A percentile compares a stretch with the other conserved stretches of the same genome.
These are phyloP conservation scores for Adansonia grandidieri DNA, from an alignment of 441 rosid species.

Conservation along the genomic window DNA sequence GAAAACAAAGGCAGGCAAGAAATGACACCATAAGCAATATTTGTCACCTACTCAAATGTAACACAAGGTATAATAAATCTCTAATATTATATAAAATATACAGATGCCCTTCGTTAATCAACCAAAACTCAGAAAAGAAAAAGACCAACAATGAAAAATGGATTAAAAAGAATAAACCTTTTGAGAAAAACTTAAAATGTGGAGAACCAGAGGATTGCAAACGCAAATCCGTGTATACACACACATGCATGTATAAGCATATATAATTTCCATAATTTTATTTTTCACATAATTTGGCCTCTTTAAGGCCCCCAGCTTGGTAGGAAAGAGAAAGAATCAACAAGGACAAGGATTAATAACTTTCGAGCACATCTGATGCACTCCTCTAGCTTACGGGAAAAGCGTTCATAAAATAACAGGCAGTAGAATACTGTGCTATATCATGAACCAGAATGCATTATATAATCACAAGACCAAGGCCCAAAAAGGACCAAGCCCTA, in stretches of 20 bases:
- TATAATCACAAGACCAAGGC: not conserved
- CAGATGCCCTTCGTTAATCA: conserved; percentile 8
- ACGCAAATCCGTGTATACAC: not conserved
- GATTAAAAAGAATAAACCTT: not conserved
- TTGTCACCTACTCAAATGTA: not conserved
- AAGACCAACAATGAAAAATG: not conserved
- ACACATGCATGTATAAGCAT: not conserved
- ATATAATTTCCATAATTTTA: conserved; percentile 1
- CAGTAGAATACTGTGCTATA: not conserved
- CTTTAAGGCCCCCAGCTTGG: not conserved
- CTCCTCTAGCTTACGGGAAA: not conserved
- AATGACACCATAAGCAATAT: not conserved
- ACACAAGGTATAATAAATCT: not conserved
- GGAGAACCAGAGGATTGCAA: not conserved
- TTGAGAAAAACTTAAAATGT: not conserved
- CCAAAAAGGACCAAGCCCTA: not conserved
- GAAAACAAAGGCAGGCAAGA: not conserved
- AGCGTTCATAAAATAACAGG: not conserved
- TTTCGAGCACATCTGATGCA: not conserved
- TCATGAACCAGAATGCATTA: not conserved
- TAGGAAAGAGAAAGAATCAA: not conserved
- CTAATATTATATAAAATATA: not conserved
- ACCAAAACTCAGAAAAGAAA: not conserved
- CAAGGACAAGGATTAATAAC: not conserved
- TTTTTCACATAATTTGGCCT: not conserved